Evolutionary conservation across 176 grass and related monocot genomes (phyloP).

Genomic region (Leersia perrieri): DNA sequence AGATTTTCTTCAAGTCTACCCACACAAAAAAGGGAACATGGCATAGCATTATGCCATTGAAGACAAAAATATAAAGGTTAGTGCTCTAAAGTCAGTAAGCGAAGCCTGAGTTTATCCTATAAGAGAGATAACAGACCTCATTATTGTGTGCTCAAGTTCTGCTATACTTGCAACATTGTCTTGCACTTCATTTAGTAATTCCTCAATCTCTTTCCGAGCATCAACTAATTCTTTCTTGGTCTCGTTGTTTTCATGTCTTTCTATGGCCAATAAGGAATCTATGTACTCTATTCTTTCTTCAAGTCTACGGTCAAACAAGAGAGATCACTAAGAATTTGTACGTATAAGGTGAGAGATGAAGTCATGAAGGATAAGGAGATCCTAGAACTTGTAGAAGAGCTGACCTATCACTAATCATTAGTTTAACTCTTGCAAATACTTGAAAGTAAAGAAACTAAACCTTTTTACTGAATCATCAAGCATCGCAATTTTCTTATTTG

Average conservation of each 20-base stretch:
- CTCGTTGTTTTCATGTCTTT: slow-evolving; percentile 56
- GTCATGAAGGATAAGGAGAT: background rate
- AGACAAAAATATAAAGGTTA: slow-evolving; percentile 46
- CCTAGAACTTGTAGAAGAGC: slow-evolving; percentile 13
- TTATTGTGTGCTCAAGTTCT: slow-evolving; percentile 44
- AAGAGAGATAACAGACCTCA: slow-evolving; percentile 55
- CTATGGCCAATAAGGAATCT: slow-evolving; percentile 53
- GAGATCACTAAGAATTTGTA: slow-evolving; percentile 26
- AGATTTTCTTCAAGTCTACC: slow-evolving; percentile 53
- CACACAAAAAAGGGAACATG: background rate
- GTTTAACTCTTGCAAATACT: slow-evolving; percentile 24
- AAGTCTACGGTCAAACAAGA: slow-evolving; percentile 51
- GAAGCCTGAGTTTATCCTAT: slow-evolving; percentile 22
- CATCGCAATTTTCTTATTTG: slow-evolving; percentile 41
- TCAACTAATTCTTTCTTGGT: slow-evolving; percentile 51
- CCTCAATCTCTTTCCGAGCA: slow-evolving; percentile 45
- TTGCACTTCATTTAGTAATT: slow-evolving; percentile 52
- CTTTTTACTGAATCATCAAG: slow-evolving; percentile 59
- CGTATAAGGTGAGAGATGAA: background rate
- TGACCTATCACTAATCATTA: slow-evolving; percentile 4
- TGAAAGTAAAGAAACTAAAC: slow-evolving; percentile 34
- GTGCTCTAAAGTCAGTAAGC: slow-evolving; percentile 26
- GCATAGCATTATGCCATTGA: slow-evolving; percentile 22
- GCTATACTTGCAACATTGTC: slow-evolving; percentile 39
- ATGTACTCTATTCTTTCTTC: slow-evolving; percentile 48